Base-by-base conservation (phyloP, 2,329 filamentous ascomycete species). In the Nemania sp. region DNA sequence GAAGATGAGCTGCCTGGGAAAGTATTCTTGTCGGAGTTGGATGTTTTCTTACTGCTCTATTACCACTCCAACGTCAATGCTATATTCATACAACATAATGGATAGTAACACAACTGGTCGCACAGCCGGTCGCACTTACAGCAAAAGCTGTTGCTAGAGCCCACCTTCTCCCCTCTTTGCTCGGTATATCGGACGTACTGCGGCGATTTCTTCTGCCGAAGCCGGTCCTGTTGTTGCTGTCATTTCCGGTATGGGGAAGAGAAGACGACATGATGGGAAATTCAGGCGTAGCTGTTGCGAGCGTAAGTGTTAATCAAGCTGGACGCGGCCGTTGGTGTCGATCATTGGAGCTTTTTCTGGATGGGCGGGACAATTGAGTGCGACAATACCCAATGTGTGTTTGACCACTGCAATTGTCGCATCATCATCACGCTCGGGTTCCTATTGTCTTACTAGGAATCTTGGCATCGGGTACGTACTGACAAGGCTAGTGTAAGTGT, bases 121-220 rank as follows among this genome's bases (percentile, higher is more conserved):
- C 17, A 37, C 9, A 39, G 23, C 14, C 22, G 23, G 23, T 30
- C 23, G 26, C 9, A 50, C 57, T 60, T 31, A 57, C 57, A n/a
- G 30, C 40, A 17, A 56, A 55, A 24, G 47, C 41, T 22, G 48
- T 37, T 6, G 48, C 17, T 24, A 55, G 37, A 12, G 48, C 46
- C 54, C 56, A 59, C 50, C 31, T 59, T 26, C 28, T 52, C 44
- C 41, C 41, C 22, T 54, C 54, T 33, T 49, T 58, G 17, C 19
- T 37, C 2, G 22, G 31, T 8, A 50, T 28, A 14, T 59, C 56
- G 20, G 44, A 49, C 19, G 45, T 48, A 23, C 53, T 57, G 15
- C 43, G 57, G 11, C 51, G 54, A n/a, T 15, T 52, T 23, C 28
- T 46, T 49, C 37, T 57, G 5, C 43, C 34, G 5, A 42, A n/a